A percentile compares a stretch with the other conserved stretches of the same genome.
phyloP scores from a whole-genome alignment of 1,139 yeast genomes.

The Hemisphaericaspora xylofermentans region DNA sequence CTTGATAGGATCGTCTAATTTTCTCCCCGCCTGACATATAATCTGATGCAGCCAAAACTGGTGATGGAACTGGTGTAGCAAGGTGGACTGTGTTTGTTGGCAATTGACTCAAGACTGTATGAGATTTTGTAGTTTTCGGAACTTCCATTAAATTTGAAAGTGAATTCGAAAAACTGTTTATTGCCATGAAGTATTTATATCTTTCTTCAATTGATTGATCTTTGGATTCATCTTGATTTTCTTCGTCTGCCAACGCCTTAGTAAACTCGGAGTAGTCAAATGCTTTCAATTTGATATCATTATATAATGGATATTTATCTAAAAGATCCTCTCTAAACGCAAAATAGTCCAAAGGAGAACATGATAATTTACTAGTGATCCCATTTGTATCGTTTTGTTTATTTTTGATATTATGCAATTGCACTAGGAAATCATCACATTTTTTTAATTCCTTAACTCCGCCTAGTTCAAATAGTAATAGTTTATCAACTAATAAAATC shows the following conservation, averaged over 20 bases:
- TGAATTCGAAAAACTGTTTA: slow-evolving; percentile 47
- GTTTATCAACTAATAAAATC: slow-evolving; percentile 56
- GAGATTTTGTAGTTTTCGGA: slow-evolving; percentile 56
- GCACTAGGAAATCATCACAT: slow-evolving; percentile 52
- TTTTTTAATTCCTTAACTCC: slow-evolving; percentile 38
- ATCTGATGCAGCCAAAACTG: slow-evolving; percentile 64
- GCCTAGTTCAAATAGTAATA: slow-evolving; percentile 68
- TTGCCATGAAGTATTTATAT: slow-evolving; percentile 41
- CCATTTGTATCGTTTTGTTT: slow-evolving; percentile 20
- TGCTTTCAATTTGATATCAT: slow-evolving; percentile 18
- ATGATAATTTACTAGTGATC: slow-evolving; percentile 33
- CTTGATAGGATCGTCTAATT: slow-evolving; percentile 69
- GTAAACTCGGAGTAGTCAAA: slow-evolving; percentile 21
- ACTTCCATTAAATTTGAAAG: slow-evolving; percentile 58
- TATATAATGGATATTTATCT: slow-evolving; percentile 72
- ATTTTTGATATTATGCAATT: slow-evolving; percentile 42
- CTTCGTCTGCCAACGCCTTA: slow-evolving; percentile 10
- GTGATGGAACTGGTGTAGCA: slow-evolving; percentile 90
- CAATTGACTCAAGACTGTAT: slow-evolving; percentile 53
- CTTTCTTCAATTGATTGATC: slow-evolving; percentile 18
- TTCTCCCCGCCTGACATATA: slow-evolving; percentile 61
- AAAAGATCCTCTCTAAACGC: slow-evolving; percentile 73
- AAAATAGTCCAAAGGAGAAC: slow-evolving; percentile 79
- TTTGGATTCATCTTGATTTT: slow-evolving; percentile 5
- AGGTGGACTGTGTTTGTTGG: slow-evolving; percentile 71